Evolutionary conservation across 768 basidiomycete species (phyloP).

Genomic region (Lactarius quietus): DNA sequence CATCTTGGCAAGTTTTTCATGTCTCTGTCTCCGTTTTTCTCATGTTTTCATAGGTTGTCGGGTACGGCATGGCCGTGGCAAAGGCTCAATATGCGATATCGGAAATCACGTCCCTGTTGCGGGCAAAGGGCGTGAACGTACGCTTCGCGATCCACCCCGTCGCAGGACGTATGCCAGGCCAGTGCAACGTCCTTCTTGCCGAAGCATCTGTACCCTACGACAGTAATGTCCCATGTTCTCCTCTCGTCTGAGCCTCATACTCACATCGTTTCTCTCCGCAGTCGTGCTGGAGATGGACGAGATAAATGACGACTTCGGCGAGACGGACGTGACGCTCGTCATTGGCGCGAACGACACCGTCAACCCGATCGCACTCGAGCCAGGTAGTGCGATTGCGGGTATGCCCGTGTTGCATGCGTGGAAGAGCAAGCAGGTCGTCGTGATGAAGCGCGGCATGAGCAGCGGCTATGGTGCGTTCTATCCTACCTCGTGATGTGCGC

Average conservation of each 20-base stretch:
- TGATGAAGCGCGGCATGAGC: slow-evolving; percentile 90
- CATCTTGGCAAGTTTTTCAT: slow-evolving; percentile 51
- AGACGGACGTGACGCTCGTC: slow-evolving; percentile 86
- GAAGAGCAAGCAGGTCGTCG: slow-evolving; percentile 90
- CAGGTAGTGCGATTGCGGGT: slow-evolving; percentile 83
- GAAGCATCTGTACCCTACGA: slow-evolving; percentile 91
- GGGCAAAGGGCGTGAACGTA: slow-evolving; percentile 72
- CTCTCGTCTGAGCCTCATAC: background rate
- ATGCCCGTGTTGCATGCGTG: slow-evolving; percentile 92
- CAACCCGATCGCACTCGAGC: slow-evolving; percentile 84
- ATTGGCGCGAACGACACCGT: slow-evolving; percentile 93
- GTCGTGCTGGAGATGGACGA: slow-evolving; percentile 94
- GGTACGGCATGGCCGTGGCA: slow-evolving; percentile 91
- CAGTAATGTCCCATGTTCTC: slow-evolving; percentile 45
- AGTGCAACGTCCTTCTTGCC: slow-evolving; percentile 88
- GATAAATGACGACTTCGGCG: slow-evolving; percentile 87
- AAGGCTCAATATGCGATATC: slow-evolving; percentile 77
- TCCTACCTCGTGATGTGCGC: background rate
- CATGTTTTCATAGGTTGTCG: slow-evolving; percentile 55
- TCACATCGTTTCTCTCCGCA: slow-evolving; percentile 34
- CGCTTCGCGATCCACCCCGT: slow-evolving; percentile 89
- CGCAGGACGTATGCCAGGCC: slow-evolving; percentile 90
- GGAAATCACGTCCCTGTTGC: slow-evolving; percentile 71
- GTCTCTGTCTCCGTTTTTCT: background rate
- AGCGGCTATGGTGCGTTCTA: slow-evolving; percentile 70